These are phyloP conservation scores for Thalassiosira profunda DNA, from an alignment of 108 stramenopile genomes.

Conservation along the genomic window DNA sequence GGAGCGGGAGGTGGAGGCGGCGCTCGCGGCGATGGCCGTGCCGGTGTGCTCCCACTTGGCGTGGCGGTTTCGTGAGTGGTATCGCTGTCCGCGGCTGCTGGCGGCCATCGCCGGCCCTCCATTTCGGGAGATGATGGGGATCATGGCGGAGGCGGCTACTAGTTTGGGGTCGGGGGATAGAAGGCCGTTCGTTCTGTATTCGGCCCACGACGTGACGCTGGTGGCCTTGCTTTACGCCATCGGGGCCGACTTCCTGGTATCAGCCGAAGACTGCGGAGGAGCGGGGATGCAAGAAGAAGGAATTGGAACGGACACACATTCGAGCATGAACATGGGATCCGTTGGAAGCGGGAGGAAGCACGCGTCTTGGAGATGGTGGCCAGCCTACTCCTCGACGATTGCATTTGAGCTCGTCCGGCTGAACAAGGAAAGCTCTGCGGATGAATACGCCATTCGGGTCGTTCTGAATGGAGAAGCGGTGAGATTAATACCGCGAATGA, in stretches of 20 bases:
- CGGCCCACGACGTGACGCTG: conserved; percentile 84
- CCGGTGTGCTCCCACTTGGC: conserved; percentile 67
- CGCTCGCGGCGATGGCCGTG: conserved; percentile 44
- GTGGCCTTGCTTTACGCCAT: conserved; percentile 74
- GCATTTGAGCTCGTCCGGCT: conserved; percentile 49
- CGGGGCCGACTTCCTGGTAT: conserved; percentile 68
- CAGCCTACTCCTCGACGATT: conserved; percentile 46
- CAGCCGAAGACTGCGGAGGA: conserved; percentile 46
- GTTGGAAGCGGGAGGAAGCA: conserved; percentile 1
- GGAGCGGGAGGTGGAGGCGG: conserved; percentile 51
- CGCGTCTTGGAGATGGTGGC: conserved; percentile 51
- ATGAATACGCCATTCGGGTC: conserved; percentile 42
- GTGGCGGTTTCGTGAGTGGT: conserved; percentile 86
- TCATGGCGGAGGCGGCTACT: conserved; percentile 36
- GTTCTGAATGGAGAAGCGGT: conserved; percentile 50
- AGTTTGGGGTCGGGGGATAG: conserved; percentile 22
- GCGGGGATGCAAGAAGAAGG: conserved; percentile 27
- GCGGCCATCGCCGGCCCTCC: conserved; percentile 69
- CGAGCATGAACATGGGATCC: conserved; percentile 2
- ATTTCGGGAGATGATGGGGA: conserved; percentile 52
- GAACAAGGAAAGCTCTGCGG: conserved; percentile 1
- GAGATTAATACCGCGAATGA: conserved; percentile 34
- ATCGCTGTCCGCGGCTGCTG: conserved; percentile 58
- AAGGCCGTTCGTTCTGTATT: conserved; percentile 67
- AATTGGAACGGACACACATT: conserved; percentile 6